These are phyloP conservation scores for Claviceps spartinae DNA, from an alignment of 2,329 filamentous ascomycete species.

Conservation along the genomic window DNA sequence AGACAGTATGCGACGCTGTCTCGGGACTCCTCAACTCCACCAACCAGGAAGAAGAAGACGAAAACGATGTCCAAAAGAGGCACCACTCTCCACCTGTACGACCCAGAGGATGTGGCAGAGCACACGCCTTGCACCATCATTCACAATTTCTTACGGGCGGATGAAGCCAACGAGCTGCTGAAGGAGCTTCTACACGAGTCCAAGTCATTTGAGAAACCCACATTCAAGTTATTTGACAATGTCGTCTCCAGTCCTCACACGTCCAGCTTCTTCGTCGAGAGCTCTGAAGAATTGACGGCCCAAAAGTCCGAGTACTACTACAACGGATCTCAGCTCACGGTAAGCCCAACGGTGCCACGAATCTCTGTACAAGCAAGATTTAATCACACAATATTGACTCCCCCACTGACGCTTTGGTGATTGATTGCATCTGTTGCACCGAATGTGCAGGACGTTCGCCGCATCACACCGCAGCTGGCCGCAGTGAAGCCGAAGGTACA, in stretches of 20 bases:
- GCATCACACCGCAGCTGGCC: constrained; percentile 60
- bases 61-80: constrained; percentile 59
- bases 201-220: constrained; percentile 52
- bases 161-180: constrained; percentile 61
- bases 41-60: constrained; percentile 30
- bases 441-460: constrained; percentile 51
- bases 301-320: constrained; percentile 77
- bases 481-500: constrained; percentile 58
- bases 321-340: constrained; percentile 61
- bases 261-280: constrained; percentile 69
- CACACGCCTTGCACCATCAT: constrained; percentile 86
- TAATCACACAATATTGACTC: background rate
- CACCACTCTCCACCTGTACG: constrained; percentile 70
- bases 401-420: background rate
- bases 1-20: constrained; percentile 30
- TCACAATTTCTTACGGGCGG: constrained; percentile 69
- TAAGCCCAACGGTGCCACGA: constrained; percentile 15
- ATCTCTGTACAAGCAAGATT: too few species aligned
- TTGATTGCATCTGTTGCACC: background rate
- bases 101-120: constrained; percentile 64
- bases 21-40: constrained; percentile 3
- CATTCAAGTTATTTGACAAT: constrained; percentile 79
- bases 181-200: constrained; percentile 63
- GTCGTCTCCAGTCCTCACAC: constrained; percentile 79
- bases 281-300: constrained; percentile 49